These are phyloP conservation scores for Dendrothele bispora DNA, from an alignment of 768 basidiomycete species.

Conservation along the genomic window DNA sequence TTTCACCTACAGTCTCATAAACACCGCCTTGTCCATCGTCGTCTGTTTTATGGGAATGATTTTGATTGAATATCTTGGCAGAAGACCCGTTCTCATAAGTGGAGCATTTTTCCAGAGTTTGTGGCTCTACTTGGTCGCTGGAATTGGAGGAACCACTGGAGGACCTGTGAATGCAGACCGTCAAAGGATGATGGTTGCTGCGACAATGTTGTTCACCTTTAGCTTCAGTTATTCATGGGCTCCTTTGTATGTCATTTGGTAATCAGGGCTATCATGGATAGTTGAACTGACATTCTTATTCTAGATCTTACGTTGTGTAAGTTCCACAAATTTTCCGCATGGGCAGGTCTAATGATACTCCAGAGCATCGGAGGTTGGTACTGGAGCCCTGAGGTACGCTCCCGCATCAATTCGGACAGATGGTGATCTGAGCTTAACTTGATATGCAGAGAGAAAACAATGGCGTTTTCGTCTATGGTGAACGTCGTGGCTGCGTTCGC, in stretches of 20 bases:
- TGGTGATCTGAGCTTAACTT: no score
- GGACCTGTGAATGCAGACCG: neutral
- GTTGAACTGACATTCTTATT: no score
- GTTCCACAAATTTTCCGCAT: neutral
- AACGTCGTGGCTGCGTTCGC: conserved; percentile 6
- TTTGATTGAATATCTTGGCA: conserved; percentile 6
- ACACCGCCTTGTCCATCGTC: conserved; percentile 4
- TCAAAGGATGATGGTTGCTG: conserved; percentile 6
- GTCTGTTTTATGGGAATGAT: conserved; percentile 7
- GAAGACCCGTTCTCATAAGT: conserved; percentile 4
- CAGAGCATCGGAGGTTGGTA: conserved; percentile 6
- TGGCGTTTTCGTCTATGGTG: conserved; percentile 6
- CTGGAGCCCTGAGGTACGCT: conserved; percentile 7
- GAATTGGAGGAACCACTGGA: conserved; percentile 1
- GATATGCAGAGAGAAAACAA: conserved; percentile 7
- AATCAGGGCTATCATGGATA: no score
- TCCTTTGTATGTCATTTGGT: conserved; percentile 3
- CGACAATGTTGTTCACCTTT: conserved; percentile 6
- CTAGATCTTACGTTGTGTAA: conserved; percentile 6
- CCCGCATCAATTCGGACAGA: no score
- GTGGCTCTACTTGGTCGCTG: conserved; percentile 3
- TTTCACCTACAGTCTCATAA: conserved; percentile 7
- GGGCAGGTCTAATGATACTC: neutral
- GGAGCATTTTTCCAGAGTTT: conserved; percentile 8
- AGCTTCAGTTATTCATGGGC: conserved; percentile 6